Base-by-base conservation (phyloP, 1,139 yeast genomes). In the Hansenula lynferdii region DNA sequence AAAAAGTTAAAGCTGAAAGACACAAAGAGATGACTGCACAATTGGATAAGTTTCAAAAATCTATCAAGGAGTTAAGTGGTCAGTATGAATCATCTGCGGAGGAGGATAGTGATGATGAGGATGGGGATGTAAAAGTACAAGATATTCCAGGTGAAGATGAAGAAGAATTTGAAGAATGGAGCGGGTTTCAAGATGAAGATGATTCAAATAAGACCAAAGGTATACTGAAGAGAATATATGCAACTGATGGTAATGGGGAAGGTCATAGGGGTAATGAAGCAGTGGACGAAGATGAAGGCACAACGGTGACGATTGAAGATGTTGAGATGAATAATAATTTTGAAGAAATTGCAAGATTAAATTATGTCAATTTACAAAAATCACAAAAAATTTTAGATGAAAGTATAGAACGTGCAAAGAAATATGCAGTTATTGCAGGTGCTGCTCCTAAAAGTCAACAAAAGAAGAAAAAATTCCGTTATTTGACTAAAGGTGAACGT, bases 401-500 rank as follows among this genome's bases (percentile, higher is more conserved):
- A 41, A 79, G 89, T 22, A 77, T 84, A 38, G 70, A 73, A 36
- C 67, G 83, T 50, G 92, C 92, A 31, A 75, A 83, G 60, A 76
- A 83, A 58, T 80, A 84, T 60, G 90, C 94, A n/a, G 75, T 74
- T 8, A 58, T 60, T 43, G 62, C 58, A 11, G 71, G 67, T 10
- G 56, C 69, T 15, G 69, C 69, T 42, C 50, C 57, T 16, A 50
- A 53, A 30, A 57, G 71, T 53, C 64, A 61, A 58, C 30, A 28
- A 28, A 28, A 28, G 30, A 83, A 83, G 72, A 85, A 84, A 74
- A 87, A 86, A 70, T 86, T 87, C 56, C 77, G 96, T 62, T 90
- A 90, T 56, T 70, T 87, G 60, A 75, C 92, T 38, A 85, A 85
- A 61, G 69, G 73, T 15, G 96, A 86, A 60, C 74, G 96, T 64